Base-by-base conservation (phyloP, 2,329 filamentous ascomycete genomes). In the Cercospora sp. region DNA sequence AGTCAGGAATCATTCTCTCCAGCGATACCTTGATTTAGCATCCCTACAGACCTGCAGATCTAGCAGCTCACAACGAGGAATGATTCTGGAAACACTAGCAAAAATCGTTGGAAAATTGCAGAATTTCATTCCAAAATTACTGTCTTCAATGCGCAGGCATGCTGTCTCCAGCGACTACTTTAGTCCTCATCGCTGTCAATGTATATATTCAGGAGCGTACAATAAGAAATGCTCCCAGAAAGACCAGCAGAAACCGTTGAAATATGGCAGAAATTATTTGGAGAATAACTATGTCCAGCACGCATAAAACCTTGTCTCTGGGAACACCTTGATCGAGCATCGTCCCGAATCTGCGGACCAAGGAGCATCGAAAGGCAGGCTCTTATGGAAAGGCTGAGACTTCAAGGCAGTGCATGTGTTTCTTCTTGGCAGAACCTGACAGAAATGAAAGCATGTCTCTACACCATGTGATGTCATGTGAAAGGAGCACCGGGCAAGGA, bases 331-430 rank as follows among this genome's bases (percentile, higher is more conserved):
- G 37, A 40, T n/a, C 1, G 2, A 40, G 37, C 37, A n/a, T 40
- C 37, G 37, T 6, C 6, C 13, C 16, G 37, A 13, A 40, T 40
- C 5, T 40, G 37, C 37, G n/a, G 5, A 40, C n/a, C 6, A 43
- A 43, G 37, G 37, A 43, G 16, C 37, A 1, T n/a, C 3, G 37
- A 9, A 43, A 3, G 16, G 16, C 5, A 43, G 13, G 6, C 6
- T 8, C 16, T n/a, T 43, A 0, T 1, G 1, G 37, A n/a, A 16
- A 43, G 37, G 37, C 37, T 43, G 37, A 16, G 16, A n/a, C 8
- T 6, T 6, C 7, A 6, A 5, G 37, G 16, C 16, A 8, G 1
- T 40, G 5, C 5, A 6, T 7, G 1, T 1, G 5, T 0, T 16
- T 16, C 2, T 6, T 40, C 13, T 40, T 16, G 34, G 5, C 12